phyloP scores from a whole-genome alignment of 2,329 filamentous ascomycete species.

The Exutisphaerella laricina region DNA sequence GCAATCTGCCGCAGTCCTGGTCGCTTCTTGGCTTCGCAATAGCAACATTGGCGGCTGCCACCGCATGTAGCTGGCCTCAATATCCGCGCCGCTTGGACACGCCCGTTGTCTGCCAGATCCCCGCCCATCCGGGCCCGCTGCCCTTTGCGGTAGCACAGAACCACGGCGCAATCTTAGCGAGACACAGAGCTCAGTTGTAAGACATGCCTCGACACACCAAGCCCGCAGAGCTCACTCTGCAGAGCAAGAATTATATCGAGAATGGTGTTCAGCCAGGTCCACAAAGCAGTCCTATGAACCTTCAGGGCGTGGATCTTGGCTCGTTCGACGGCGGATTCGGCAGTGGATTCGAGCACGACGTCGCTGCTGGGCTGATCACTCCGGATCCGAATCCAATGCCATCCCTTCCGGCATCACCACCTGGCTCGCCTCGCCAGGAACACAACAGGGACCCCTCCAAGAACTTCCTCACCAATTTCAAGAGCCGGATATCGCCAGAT shows the following conservation, averaged over 20 bases:
- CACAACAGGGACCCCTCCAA: slow-evolving; percentile 24
- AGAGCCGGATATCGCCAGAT: slow-evolving; percentile 19
- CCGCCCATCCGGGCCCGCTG: slow-evolving; percentile 18
- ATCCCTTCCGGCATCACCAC: slow-evolving; percentile 27
- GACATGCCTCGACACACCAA: slow-evolving; percentile 31
- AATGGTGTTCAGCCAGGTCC: slow-evolving; percentile 17
- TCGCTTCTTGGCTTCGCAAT: slow-evolving; percentile 16
- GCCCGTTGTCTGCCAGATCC: slow-evolving; percentile 16
- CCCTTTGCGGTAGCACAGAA: slow-evolving; percentile 19
- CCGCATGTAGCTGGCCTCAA: no score
- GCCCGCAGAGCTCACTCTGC: slow-evolving; percentile 29
- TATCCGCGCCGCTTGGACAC: slow-evolving; percentile 18
- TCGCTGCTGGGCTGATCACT: slow-evolving; percentile 21
- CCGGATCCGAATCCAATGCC: slow-evolving; percentile 23
- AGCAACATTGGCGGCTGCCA: slow-evolving; percentile 12
- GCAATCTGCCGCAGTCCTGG: slow-evolving; percentile 20
- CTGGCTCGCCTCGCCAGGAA: slow-evolving; percentile 25
- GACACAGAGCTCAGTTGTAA: no score
- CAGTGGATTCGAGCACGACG: slow-evolving; percentile 28
- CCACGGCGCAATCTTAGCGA: slow-evolving; percentile 7
- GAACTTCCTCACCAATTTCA: slow-evolving; percentile 27
- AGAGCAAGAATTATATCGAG: slow-evolving; percentile 16
- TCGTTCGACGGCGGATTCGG: slow-evolving; percentile 35
- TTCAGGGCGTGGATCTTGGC: slow-evolving; percentile 34
- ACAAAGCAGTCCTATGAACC: slow-evolving; percentile 32